A percentile compares a stretch with the other conserved stretches of the same genome.
Conservation (phyloP, 257 asterid species). For the Anisodus tanguticus region DNA sequence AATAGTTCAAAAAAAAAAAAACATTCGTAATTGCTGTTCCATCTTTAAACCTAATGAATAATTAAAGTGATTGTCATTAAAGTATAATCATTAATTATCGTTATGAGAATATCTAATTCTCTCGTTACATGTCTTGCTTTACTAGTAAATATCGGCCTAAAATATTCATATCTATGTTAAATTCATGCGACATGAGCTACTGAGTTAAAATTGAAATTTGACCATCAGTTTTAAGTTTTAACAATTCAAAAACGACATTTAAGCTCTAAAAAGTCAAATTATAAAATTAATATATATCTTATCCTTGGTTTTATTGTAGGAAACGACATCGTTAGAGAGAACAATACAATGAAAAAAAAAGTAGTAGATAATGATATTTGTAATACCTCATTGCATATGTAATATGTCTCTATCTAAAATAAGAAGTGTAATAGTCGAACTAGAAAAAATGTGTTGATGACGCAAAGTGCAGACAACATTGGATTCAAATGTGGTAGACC, state of each 20-base stretch:
- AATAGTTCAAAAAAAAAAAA: no score
- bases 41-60: not conserved
- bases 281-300: no score
- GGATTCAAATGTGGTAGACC: slow-evolving; percentile 5
- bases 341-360: not conserved
- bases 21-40: not conserved
- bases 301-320: not conserved
- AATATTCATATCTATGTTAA: no score
- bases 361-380: not conserved
- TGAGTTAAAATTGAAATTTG: no score
- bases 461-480: not conserved
- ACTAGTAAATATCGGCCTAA: no score
- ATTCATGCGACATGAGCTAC: no score
- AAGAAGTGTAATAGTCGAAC: not conserved
- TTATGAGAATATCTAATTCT: no score
- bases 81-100: not conserved
- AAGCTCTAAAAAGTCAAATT: no score
- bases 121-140: no score
- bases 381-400: slow-evolving; percentile 23
- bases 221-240: no score
- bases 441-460: not conserved
- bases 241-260: no score
- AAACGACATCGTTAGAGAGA: not conserved
- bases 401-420: not conserved
- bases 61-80: not conserved